Evolutionary conservation across 345 rosid species (phyloP).

Genomic region (Eucalyptus microcorys): DNA sequence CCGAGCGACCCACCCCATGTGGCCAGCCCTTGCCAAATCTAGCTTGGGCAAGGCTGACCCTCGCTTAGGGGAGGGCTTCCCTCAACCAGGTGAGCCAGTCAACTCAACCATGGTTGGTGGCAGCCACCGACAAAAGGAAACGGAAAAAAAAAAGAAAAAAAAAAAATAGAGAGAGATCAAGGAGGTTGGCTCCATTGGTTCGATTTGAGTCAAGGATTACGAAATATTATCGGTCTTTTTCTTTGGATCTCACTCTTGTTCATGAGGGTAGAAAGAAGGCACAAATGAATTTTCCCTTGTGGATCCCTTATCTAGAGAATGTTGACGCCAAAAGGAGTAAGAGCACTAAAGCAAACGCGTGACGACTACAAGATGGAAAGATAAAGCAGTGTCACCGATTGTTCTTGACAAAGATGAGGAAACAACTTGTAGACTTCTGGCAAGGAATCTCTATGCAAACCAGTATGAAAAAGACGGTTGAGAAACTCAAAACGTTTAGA

Average conservation of each 20-base stretch:
- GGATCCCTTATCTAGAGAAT: not conserved
- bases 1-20: fast-evolving
- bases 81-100: not conserved
- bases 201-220: no score
- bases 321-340: not conserved
- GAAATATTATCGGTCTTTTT: fast-evolving
- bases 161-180: no score
- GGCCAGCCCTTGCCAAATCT: no score
- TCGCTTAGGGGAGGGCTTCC: not conserved
- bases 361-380: not conserved
- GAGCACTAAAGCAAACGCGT: not conserved
- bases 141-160: fast-evolving
- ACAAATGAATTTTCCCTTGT: no score
- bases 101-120: fast-evolving
- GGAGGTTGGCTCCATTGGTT: no score
- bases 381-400: not conserved
- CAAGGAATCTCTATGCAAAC: not conserved
- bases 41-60: no score
- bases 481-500: no score
- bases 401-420: not conserved
- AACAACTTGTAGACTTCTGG: not conserved
- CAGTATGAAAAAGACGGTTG: not conserved
- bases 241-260: no score
- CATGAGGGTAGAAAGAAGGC: no score
- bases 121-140: fast-evolving